These are phyloP conservation scores for Vicia sativa DNA, from an alignment of 306 rosid genomes.

Conservation along the genomic window DNA sequence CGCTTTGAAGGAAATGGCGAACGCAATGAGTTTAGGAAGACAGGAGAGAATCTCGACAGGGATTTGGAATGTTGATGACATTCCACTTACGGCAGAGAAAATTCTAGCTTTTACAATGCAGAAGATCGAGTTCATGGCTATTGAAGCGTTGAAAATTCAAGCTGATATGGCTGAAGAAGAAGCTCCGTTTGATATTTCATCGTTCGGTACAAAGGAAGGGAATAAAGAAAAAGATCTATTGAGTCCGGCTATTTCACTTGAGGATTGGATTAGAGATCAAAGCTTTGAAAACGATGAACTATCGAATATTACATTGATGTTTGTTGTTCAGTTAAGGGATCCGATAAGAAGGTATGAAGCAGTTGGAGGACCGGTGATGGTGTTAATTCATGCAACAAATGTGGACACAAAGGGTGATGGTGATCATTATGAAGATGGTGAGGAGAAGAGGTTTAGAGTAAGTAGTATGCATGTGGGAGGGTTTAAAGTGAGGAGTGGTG, in stretches of 20 bases:
- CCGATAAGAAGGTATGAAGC: slow-evolving; percentile 70
- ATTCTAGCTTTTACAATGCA: slow-evolving; percentile 76
- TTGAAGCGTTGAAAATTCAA: slow-evolving; percentile 78
- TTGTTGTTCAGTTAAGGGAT: slow-evolving; percentile 74
- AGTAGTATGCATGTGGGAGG: slow-evolving; percentile 78
- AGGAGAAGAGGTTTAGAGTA: slow-evolving; percentile 65
- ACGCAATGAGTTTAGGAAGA: slow-evolving; percentile 74
- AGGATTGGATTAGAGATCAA: slow-evolving; percentile 66
- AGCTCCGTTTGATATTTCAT: slow-evolving; percentile 76
- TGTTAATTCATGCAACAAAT: slow-evolving; percentile 52
- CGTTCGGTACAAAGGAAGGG: slow-evolving; percentile 40
- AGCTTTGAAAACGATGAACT: slow-evolving; percentile 14
- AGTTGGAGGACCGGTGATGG: slow-evolving; percentile 85
- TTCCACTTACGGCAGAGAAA: slow-evolving; percentile 58
- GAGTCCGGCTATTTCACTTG: slow-evolving; percentile 62
- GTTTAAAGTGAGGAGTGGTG: slow-evolving; percentile 58
- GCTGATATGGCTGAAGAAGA: slow-evolving; percentile 86
- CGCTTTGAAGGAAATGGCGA: slow-evolving; percentile 62
- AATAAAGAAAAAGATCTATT: slow-evolving; percentile 45
- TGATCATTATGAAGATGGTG: slow-evolving; percentile 41
- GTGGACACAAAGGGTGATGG: slow-evolving; percentile 38
- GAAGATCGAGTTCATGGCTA: slow-evolving; percentile 71
- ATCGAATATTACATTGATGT: slow-evolving; percentile 52
- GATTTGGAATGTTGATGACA: slow-evolving; percentile 74
- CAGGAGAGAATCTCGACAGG: slow-evolving; percentile 79